These are phyloP conservation scores for Colletotrichum sp. DNA, from an alignment of 2,329 filamentous ascomycete species.

Conservation along the genomic window DNA sequence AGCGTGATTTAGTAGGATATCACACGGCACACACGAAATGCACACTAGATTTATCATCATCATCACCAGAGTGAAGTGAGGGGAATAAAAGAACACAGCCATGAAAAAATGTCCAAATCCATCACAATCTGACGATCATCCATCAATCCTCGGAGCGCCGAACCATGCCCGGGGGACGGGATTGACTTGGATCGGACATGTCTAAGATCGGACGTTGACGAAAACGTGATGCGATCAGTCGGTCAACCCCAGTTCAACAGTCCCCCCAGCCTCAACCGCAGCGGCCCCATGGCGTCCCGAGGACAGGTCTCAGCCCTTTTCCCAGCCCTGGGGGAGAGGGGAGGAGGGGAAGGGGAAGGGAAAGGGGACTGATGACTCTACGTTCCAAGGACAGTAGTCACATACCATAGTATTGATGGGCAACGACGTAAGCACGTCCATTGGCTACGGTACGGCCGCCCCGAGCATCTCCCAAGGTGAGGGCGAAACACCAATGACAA, in stretches of 20 bases:
- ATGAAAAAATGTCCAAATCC: background rate
- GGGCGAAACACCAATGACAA: slow-evolving; percentile 4
- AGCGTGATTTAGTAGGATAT: background rate
- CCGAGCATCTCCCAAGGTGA: background rate
- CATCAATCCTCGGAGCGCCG: background rate
- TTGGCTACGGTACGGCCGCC: slow-evolving; percentile 12
- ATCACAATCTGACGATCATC: background rate
- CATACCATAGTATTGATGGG: background rate
- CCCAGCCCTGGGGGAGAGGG: background rate
- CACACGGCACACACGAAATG: background rate
- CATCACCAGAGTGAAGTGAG: background rate
- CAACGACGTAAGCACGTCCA: background rate
- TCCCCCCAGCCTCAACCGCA: background rate
- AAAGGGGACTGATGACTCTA: background rate
- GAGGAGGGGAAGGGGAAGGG: background rate
- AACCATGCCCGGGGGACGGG: background rate
- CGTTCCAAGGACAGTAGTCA: background rate
- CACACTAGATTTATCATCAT: background rate
- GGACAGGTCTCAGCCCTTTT: background rate
- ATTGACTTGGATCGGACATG: background rate
- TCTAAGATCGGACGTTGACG: background rate
- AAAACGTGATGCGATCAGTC: slow-evolving; percentile 3
- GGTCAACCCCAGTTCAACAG: background rate
- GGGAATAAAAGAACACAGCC: background rate
- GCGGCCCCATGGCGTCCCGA: background rate